These are phyloP conservation scores for Nicotiana sylvestris DNA, from an alignment of 257 asterid genomes.

Conservation along the genomic window DNA sequence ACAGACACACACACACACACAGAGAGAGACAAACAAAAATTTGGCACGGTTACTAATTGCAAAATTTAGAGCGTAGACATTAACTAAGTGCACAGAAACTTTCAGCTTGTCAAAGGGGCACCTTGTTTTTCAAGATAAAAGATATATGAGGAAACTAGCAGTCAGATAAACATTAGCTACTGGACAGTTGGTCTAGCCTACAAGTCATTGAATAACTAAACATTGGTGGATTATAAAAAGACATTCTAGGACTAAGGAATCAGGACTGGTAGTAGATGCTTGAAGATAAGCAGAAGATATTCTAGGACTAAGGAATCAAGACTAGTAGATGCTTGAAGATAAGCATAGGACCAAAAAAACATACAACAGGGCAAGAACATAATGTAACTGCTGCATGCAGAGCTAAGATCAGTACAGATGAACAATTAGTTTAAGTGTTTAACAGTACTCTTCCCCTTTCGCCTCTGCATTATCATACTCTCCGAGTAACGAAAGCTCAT, in stretches of 20 bases:
- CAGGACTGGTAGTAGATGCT: background rate
- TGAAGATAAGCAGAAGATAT: background rate
- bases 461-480: background rate
- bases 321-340: background rate
- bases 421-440: background rate
- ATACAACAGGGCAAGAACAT: background rate
- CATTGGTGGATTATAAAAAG: background rate
- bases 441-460: background rate
- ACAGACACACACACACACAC: background rate
- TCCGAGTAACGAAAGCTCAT: background rate
- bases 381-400: background rate
- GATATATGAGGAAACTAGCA: background rate
- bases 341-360: background rate
- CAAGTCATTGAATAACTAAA: background rate
- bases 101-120: background rate
- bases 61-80: background rate
- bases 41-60: background rate
- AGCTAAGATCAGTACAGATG: background rate
- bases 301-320: background rate
- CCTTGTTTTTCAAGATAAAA: background rate
- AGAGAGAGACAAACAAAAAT: background rate
- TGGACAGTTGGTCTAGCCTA: background rate
- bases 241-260: background rate
- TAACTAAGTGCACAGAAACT: background rate
- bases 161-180: slow-evolving; percentile 12